Percentiles rank a stretch among this genome's conserved stretches.
Conservation (phyloP, 768 basidiomycete species). For the Mycena epipterygia region DNA sequence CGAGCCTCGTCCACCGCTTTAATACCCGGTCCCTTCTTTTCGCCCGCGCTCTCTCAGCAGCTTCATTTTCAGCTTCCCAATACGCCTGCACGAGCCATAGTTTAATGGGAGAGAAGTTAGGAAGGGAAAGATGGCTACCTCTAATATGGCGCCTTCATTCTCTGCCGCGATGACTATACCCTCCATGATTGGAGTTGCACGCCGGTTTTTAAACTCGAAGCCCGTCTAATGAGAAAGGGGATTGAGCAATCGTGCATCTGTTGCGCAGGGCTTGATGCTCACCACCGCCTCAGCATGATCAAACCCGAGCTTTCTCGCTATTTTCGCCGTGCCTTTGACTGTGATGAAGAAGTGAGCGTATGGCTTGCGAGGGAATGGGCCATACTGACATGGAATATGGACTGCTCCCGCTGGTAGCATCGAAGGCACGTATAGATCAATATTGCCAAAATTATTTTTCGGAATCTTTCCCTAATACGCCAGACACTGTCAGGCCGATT, state of each 20-base stretch:
- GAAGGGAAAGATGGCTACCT: conserved; percentile 62
- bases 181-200: conserved; percentile 86
- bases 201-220: conserved; percentile 96
- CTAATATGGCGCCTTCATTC: conserved; percentile 78
- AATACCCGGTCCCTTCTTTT: conserved; percentile 86
- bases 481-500: conserved; percentile 11
- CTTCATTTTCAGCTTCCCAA: conserved; percentile 83
- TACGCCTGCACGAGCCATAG: conserved; percentile 72
- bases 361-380: not conserved
- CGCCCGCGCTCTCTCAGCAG: conserved; percentile 79
- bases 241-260: conserved; percentile 9
- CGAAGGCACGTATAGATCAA: conserved; percentile 94
- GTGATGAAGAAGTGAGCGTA: conserved; percentile 31
- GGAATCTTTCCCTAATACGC: conserved; percentile 85
- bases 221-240: conserved; percentile 73
- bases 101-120: conserved; percentile 22
- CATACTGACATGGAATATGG: conserved; percentile 89
- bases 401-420: conserved; percentile 93
- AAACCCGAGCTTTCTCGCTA: conserved; percentile 88
- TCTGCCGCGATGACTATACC: conserved; percentile 92
- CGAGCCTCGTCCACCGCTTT: conserved; percentile 89
- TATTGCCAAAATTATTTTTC: conserved; percentile 96
- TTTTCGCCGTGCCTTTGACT: conserved; percentile 91
- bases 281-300: conserved; percentile 97
- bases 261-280: conserved; percentile 39